Conservation (phyloP, 2,329 filamentous ascomycete genomes). For the Penicillium sp. region DNA sequence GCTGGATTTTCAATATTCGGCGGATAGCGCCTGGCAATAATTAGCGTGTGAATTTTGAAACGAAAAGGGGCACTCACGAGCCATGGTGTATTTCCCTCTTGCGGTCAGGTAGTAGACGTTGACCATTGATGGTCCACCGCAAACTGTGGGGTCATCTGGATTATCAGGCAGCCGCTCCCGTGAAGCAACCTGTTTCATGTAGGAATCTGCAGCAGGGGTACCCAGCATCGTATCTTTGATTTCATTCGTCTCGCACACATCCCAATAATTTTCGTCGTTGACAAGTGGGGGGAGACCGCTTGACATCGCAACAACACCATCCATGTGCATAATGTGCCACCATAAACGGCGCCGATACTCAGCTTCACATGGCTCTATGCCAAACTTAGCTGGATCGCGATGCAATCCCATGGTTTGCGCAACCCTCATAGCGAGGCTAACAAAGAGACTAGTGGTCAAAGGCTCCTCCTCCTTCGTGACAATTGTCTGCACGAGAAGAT, state of each 20-base stretch:
- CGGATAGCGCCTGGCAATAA: conserved; percentile 39
- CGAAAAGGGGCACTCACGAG: conserved; percentile 33
- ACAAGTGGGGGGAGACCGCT: conserved; percentile 49
- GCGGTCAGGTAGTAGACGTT: conserved; percentile 46
- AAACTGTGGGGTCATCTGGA: conserved; percentile 43
- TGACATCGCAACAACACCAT: conserved; percentile 50
- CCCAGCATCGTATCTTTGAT: conserved; percentile 47
- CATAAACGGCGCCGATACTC: conserved; percentile 48
- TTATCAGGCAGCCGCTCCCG: conserved; percentile 38
- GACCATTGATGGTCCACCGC: conserved; percentile 41
- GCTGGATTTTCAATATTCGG: conserved; percentile 44
- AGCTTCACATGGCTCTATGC: conserved; percentile 45
- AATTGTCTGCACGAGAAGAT: conserved; percentile 48
- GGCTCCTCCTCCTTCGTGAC: conserved; percentile 50
- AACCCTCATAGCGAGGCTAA: conserved; percentile 47
- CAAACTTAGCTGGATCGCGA: conserved; percentile 49
- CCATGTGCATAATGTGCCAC: conserved; percentile 52
- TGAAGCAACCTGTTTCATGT: conserved; percentile 35
- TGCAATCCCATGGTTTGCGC: conserved; percentile 51
- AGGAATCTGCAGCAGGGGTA: conserved; percentile 37
- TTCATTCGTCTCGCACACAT: conserved; percentile 48
- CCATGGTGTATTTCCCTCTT: conserved; percentile 47
- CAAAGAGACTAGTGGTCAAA: conserved; percentile 48
- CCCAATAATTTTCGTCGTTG: conserved; percentile 49
- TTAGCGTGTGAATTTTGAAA: conserved; percentile 1